Evolutionary conservation across 169 alveolate species (phyloP), one percentile per base, ranked within the genome.

Genomic region (Ichthyophthirius multifiliis): DNA sequence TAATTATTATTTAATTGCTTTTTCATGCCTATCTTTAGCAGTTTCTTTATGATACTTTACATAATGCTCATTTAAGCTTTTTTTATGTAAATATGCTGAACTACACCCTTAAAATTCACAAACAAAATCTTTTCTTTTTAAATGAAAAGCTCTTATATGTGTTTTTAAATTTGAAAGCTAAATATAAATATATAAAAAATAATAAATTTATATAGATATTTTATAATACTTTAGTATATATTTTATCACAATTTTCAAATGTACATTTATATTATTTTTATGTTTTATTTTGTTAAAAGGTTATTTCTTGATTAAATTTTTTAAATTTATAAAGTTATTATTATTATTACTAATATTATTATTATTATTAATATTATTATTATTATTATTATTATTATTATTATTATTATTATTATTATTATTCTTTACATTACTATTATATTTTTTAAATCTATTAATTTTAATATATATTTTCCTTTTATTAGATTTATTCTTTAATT

Each of bases 61-160:
- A n/a, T n/a, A n/a, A 18, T 67, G 77, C 12, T 67, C 77, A 20
- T 67, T 67, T 39, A 67, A 67, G 31, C 77, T 67, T 44, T 67
- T 67, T 37, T 67, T 67, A 18, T 67, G 77, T 15, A 67, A 44
- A 30, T 34, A 67, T 5, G 55, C 71, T 55, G 71, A 55, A 12
- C 31, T 67, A 9, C 77, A 34, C 5, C 39, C 62, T 34, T 41
- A 37, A 39, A 35, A 37, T 18, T 67, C 27, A 37, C 77, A 67
- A 9, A 35, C 45, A 23, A 67, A 67, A 41, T 67, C 77, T 39
- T 41, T 67, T 15, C 39, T 18, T 20, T 67, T 67, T 9, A 67
- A 67, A 37, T 67, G 77, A 37, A 37, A 67, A 3, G 77, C 45
- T 67, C 77, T 34, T 12, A 67, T 67, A 15, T 67, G 77, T 5